A percentile compares a stretch with the other conserved stretches of the same genome.
Evolutionary conservation across 768 basidiomycete genomes (phyloP).

Genomic region (Leccinum variicolor): DNA sequence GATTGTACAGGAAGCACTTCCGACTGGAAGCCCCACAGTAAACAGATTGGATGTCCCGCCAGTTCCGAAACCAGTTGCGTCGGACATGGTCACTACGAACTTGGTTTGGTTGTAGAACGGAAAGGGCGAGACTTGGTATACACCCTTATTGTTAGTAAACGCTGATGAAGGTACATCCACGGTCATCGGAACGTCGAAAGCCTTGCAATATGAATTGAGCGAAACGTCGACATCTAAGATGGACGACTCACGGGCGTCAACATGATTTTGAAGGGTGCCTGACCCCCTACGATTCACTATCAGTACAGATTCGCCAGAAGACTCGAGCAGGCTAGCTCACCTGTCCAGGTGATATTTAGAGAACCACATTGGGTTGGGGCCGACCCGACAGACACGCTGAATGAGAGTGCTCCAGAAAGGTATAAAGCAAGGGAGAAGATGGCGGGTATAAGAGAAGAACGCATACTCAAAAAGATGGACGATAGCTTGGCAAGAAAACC

Average conservation of each 20-base stretch:
- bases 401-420: slow-evolving; percentile 24
- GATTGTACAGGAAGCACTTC: slow-evolving; percentile 45
- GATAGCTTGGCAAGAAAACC: slow-evolving; percentile 6
- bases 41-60: slow-evolving; percentile 56
- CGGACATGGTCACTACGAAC: slow-evolving; percentile 66
- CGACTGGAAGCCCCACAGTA: slow-evolving; percentile 45
- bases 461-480: slow-evolving; percentile 26
- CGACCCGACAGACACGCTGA: slow-evolving; percentile 48
- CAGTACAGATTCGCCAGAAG: not conserved
- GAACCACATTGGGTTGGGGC: slow-evolving; percentile 59
- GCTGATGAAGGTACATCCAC: slow-evolving; percentile 53
- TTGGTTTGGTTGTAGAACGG: slow-evolving; percentile 36
- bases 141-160: slow-evolving; percentile 52
- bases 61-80: slow-evolving; percentile 62
- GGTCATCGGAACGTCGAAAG: slow-evolving; percentile 51
- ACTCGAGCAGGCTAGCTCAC: slow-evolving; percentile 35
- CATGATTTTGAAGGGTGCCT: slow-evolving; percentile 46
- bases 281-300: slow-evolving; percentile 44
- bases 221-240: not conserved
- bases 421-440: slow-evolving; percentile 23
- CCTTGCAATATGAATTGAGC: slow-evolving; percentile 33
- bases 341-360: slow-evolving; percentile 60
- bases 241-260: slow-evolving; percentile 49
- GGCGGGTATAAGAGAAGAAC: slow-evolving; percentile 21
- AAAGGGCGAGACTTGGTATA: slow-evolving; percentile 44